Evolutionary conservation across 2,329 filamentous ascomycete species (phyloP).

Genomic region (Magnaporthiopsis poae): DNA sequence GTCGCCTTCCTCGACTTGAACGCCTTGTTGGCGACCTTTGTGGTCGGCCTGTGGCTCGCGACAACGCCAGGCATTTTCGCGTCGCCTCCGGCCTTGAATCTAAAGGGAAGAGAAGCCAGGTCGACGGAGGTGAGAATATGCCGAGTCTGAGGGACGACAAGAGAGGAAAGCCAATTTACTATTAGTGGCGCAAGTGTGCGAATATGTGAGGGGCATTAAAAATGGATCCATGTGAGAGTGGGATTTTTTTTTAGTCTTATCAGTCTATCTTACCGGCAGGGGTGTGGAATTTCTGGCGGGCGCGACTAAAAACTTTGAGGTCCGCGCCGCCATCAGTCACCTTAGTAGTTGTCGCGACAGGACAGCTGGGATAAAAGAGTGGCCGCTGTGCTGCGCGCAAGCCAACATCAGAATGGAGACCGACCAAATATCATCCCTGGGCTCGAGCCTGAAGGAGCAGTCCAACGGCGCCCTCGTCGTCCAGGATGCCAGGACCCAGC

Average conservation of each 20-base stretch:
- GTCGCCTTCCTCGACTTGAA: conserved; percentile 89
- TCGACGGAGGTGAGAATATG: conserved; percentile 23
- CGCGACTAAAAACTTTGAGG: conserved; percentile 10
- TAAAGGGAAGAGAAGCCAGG: conserved; percentile 65
- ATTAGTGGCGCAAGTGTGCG: background rate
- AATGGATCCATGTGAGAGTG: background rate
- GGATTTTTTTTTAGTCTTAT: conserved; percentile 9
- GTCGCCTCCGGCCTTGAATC: conserved; percentile 67
- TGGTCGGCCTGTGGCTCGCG: conserved; percentile 79
- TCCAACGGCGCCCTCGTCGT: conserved; percentile 46
- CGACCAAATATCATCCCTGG: conserved; percentile 6
- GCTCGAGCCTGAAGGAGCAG: conserved; percentile 22
- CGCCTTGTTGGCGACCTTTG: conserved; percentile 75
- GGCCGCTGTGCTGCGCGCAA: background rate
- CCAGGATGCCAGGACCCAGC: conserved; percentile 38
- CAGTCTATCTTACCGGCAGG: background rate
- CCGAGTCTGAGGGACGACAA: background rate
- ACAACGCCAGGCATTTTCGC: conserved; percentile 65
- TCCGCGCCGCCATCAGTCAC: background rate
- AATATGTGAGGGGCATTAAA: background rate
- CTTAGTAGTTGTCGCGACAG: no score
- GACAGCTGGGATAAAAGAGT: background rate
- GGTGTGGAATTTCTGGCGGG: conserved; percentile 6
- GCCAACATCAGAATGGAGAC: conserved; percentile 20
- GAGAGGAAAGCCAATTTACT: background rate